These are phyloP conservation scores for Musa balbisiana DNA, from an alignment of 202 grass and related monocot species.

Conservation along the genomic window DNA sequence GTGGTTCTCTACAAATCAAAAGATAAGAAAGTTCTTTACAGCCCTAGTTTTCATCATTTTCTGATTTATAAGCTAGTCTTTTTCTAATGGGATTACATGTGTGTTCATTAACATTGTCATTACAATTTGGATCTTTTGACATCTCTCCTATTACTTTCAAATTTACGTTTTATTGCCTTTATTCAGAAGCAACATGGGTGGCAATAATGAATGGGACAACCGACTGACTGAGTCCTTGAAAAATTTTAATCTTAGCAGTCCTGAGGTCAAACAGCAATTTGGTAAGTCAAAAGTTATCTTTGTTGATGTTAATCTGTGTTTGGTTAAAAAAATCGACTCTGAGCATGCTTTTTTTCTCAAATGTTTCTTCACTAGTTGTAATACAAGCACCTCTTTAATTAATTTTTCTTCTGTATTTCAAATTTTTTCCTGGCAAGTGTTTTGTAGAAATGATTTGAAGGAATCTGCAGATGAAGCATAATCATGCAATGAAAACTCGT, in stretches of 20 bases:
- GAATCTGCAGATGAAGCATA: no score
- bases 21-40: no score
- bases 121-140: no score
- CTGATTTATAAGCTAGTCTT: no score
- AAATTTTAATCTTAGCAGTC: conserved; percentile 95
- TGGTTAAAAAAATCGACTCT: neutral
- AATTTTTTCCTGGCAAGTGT: neutral
- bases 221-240: conserved; percentile 81
- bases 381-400: neutral
- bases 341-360: neutral
- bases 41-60: no score
- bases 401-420: neutral
- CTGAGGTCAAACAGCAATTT: conserved; percentile 86
- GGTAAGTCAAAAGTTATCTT: conserved; percentile 45
- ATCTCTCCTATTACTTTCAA: no score
- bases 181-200: conserved; percentile 90
- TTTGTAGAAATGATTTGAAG: no score
- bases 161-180: conserved; percentile 17
- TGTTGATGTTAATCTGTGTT: neutral
- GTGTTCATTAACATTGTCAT: no score
- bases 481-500: no score
- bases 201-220: conserved; percentile 73
- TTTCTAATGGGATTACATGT: no score
- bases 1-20: no score
- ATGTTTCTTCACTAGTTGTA: neutral